Evolutionary conservation across 345 rosid species (phyloP).

Genomic region (Eucalyptus curtisii): DNA sequence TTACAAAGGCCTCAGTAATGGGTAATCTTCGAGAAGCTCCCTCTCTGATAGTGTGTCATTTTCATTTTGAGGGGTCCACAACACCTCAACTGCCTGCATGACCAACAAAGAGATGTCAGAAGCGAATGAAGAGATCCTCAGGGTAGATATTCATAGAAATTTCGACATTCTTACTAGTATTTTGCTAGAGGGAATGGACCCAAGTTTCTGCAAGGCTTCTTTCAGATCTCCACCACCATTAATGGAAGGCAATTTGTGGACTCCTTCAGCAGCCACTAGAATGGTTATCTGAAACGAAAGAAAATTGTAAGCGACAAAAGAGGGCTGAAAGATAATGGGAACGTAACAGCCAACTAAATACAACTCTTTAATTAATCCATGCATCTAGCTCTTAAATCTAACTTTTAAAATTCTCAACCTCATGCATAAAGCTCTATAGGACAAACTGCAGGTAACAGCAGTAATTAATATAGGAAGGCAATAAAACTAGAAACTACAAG

Average conservation of each 20-base stretch:
- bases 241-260: slow-evolving; percentile 58
- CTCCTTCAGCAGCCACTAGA: slow-evolving; percentile 90
- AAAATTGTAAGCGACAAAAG: not conserved
- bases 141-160: not conserved
- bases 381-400: not conserved
- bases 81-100: slow-evolving; percentile 81
- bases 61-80: slow-evolving; percentile 97
- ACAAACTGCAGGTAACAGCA: not conserved
- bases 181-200: slow-evolving; percentile 57
- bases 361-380: not conserved
- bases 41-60: slow-evolving; percentile 60
- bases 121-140: not conserved
- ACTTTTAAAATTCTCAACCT: not conserved
- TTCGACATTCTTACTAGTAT: slow-evolving; percentile 37
- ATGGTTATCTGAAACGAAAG: slow-evolving; percentile 49
- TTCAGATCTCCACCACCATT: slow-evolving; percentile 62
- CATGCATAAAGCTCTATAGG: not conserved
- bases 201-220: slow-evolving; percentile 79
- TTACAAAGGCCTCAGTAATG: slow-evolving; percentile 74
- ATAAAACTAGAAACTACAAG: not conserved
- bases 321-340: not conserved
- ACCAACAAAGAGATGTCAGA: not conserved
- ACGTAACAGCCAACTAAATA: not conserved
- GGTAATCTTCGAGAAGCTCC: slow-evolving; percentile 82
- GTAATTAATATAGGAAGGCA: not conserved